Base-by-base conservation (phyloP, 768 basidiomycete genomes). In the Cyclocybe cylindracea region DNA sequence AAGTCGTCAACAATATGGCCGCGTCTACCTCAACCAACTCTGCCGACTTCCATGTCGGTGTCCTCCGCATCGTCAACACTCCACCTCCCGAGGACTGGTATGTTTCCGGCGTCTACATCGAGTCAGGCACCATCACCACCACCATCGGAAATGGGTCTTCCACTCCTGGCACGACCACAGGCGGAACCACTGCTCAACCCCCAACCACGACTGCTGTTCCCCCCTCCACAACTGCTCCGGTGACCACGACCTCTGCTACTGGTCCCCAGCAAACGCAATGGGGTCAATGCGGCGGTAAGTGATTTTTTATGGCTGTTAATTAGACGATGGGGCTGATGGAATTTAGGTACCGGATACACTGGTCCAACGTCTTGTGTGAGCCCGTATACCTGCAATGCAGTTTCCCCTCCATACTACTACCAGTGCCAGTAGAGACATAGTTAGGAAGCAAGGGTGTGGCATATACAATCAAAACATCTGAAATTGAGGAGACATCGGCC, bases 21-120 rank as follows among this genome's bases (percentile, higher is more conserved):
- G 78, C 78, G 1, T 74, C 74, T 18, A 75, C 82, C 1, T 81
- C 74, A 9, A 84, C 83, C 45, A 82, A 84, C 67, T 82, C 80
- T 14, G 78, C 68, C 32, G 82, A 83, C 65, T 85, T 74, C 71
- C 84, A 85, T 68, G 69, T 86, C 44, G 83, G 82, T 37, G 80
- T 84, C 19, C 77, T 85, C 34, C 78, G 82, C 51, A 68, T 86
- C 53, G 71, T 77, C 16, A 79, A 77, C 61, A 72, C 64, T 36
- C 62, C 72, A 40, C 63, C 65, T 32, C 64, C 74, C 8, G 83
- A 83, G 62, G 79, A 85, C 58, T 86, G 76, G 75, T 85, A 78
- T 66, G 70, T 82, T 70, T 74, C 77, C 48, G 80, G 82, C 33
- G 82, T 86, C 45, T 86, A 80, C 63, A 75, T 85, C 55, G 84